These are phyloP conservation scores for Dentipellis fragilis DNA, from an alignment of 768 basidiomycete genomes.

Conservation along the genomic window DNA sequence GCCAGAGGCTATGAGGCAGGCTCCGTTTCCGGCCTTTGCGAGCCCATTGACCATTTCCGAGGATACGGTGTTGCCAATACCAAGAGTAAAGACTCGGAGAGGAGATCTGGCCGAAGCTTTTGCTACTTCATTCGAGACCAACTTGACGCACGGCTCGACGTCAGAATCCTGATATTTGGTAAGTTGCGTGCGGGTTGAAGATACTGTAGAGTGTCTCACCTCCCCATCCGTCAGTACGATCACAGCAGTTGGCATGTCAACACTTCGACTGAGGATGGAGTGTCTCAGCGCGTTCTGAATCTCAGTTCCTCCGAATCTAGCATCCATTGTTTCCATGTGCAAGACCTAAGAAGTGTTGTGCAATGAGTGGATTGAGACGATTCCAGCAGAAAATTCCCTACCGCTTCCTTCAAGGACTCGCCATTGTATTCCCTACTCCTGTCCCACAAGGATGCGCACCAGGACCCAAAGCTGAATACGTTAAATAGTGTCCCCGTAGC, in stretches of 20 bases:
- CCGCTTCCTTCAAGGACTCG: constrained; percentile 26
- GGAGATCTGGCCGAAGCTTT: constrained; percentile 20
- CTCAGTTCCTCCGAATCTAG: constrained; percentile 43
- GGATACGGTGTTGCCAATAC: constrained; percentile 43
- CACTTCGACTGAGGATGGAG: constrained; percentile 26
- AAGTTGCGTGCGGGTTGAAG: neutral
- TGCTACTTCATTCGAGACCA: constrained; percentile 16
- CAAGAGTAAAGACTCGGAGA: constrained; percentile 46
- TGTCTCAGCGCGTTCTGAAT: constrained; percentile 29
- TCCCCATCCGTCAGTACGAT: constrained; percentile 55
- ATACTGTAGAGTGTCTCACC: constrained; percentile 15
- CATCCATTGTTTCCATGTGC: constrained; percentile 30
- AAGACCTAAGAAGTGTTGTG: constrained; percentile 20
- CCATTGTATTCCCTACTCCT: constrained; percentile 24
- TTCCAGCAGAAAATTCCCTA: constrained; percentile 15
- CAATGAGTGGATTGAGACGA: neutral
- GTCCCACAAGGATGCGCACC: constrained; percentile 24
- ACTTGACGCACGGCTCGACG: neutral
- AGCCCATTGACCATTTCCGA: constrained; percentile 41
- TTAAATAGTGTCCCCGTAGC: constrained; percentile 36
- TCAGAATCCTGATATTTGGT: neutral
- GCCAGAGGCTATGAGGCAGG: constrained; percentile 33
- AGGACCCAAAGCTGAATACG: constrained; percentile 40
- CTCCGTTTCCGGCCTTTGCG: constrained; percentile 44
- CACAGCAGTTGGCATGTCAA: constrained; percentile 32